Evolutionary conservation across 2,329 filamentous ascomycete genomes (phyloP).

Genomic region (Erysiphe pisi): DNA sequence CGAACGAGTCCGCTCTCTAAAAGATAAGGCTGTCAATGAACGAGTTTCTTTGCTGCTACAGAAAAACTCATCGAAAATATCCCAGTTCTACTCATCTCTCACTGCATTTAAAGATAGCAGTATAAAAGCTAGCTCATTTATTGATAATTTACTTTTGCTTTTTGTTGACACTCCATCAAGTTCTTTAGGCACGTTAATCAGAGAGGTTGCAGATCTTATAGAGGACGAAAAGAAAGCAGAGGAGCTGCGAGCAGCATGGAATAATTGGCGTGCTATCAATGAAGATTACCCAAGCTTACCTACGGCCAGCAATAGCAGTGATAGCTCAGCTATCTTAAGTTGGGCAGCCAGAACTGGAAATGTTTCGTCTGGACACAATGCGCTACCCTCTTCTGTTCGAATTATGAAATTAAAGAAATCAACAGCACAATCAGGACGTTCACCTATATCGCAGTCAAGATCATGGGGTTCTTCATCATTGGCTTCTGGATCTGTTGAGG

Average conservation of each 20-base stretch:
- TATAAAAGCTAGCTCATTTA: conserved; percentile 62
- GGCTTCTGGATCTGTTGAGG: conserved; percentile 28
- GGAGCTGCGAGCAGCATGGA: conserved; percentile 71
- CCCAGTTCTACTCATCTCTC: conserved; percentile 66
- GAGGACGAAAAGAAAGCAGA: conserved; percentile 69
- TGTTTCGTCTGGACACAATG: conserved; percentile 36
- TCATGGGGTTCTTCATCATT: conserved; percentile 44
- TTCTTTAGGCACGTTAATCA: conserved; percentile 76
- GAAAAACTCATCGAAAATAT: conserved; percentile 64
- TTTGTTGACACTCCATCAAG: conserved; percentile 68
- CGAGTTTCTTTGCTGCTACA: conserved; percentile 70
- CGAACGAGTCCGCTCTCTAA: conserved; percentile 67
- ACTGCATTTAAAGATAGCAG: conserved; percentile 62
- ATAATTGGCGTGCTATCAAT: conserved; percentile 90
- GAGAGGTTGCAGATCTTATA: conserved; percentile 86
- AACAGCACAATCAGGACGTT: conserved; percentile 56
- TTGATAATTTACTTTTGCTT: conserved; percentile 77
- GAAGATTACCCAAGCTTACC: conserved; percentile 90
- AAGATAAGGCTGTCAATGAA: conserved; percentile 75
- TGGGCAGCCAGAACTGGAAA: conserved; percentile 35
- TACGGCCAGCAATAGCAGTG: conserved; percentile 51
- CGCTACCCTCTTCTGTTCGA: conserved; percentile 43
- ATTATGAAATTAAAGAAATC: conserved; percentile 59
- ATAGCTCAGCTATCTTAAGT: conserved; percentile 34
- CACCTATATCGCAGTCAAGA: conserved; percentile 46